phyloP scores from a whole-genome alignment of 2,329 filamentous ascomycete genomes.

The Cladosporium sp. region DNA sequence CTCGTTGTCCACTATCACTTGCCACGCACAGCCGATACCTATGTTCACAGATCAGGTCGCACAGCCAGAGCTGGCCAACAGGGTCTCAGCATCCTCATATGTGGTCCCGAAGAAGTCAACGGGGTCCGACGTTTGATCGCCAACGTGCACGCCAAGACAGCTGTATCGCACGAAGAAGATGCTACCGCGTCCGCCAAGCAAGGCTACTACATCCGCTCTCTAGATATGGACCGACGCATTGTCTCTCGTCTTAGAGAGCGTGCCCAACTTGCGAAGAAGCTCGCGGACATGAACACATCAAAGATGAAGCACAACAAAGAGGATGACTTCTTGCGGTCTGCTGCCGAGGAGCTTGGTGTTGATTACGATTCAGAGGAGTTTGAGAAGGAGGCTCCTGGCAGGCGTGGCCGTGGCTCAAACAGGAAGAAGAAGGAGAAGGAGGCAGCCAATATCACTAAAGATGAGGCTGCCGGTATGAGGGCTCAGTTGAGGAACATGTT shows the following conservation, averaged over 20 bases:
- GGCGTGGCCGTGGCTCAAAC: conserved; percentile 62
- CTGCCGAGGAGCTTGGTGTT: conserved; percentile 87
- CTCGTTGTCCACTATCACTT: conserved; percentile 94
- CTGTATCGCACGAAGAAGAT: conserved; percentile 34
- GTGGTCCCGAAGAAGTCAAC: conserved; percentile 83
- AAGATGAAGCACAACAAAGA: conserved; percentile 84
- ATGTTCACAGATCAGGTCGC: conserved; percentile 91
- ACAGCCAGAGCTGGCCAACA: conserved; percentile 77
- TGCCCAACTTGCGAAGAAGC: conserved; percentile 75
- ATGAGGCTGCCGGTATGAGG: conserved; percentile 64
- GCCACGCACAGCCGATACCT: conserved; percentile 83
- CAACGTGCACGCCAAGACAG: conserved; percentile 71
- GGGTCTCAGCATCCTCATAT: conserved; percentile 82
- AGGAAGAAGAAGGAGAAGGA: conserved; percentile 71
- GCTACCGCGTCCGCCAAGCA: conserved; percentile 46
- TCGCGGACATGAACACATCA: conserved; percentile 76
- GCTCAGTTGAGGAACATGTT: conserved; percentile 70
- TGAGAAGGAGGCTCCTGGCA: conserved; percentile 56
- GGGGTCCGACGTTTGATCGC: conserved; percentile 78
- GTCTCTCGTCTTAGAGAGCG: conserved; percentile 72
- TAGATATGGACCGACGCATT: conserved; percentile 79
- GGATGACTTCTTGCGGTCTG: conserved; percentile 76
- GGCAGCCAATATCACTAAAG: conserved; percentile 64
- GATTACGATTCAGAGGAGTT: conserved; percentile 91
- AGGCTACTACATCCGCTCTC: conserved; percentile 67